Percentiles rank a stretch among this genome's conserved stretches.
Conservation (phyloP, 371 early-diverging fungal species). For the Nematocida minor region DNA sequence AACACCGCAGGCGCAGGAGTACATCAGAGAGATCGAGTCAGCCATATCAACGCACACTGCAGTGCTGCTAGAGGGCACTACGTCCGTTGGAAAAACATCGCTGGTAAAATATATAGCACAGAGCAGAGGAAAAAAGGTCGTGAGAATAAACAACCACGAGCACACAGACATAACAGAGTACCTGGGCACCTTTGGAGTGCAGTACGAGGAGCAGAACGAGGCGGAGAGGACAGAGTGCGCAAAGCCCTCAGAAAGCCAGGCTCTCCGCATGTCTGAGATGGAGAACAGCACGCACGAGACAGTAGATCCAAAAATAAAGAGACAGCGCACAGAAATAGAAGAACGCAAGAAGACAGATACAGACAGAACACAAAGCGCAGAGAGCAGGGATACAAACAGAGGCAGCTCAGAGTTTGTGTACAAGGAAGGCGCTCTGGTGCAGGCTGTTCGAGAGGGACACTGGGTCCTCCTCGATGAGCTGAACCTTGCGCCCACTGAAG, state of each 20-base stretch:
- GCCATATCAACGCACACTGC: conserved; percentile 73
- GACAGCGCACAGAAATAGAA: neutral
- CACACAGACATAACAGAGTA: conserved; percentile 98
- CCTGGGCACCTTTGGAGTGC: conserved; percentile 77
- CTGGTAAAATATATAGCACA: conserved; percentile 94
- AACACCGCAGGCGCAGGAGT: conserved; percentile 75
- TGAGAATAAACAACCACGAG: conserved; percentile 99
- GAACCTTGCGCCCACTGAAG: conserved; percentile 95
- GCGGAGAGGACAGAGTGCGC: neutral
- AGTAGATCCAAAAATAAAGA: conserved; percentile 58
- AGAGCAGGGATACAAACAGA: conserved; percentile 67
- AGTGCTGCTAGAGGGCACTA: conserved; percentile 97
- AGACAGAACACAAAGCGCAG: conserved; percentile 69
- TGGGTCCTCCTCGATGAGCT: conserved; percentile 99
- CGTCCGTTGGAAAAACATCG: conserved; percentile 96
- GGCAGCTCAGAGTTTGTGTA: conserved; percentile 83
- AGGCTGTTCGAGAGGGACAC: conserved; percentile 86
- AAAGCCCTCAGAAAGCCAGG: too few relatives aligned
- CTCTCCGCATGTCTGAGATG: too few relatives aligned
- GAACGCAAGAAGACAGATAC: too few relatives aligned
- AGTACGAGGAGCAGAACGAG: neutral
- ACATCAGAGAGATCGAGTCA: conserved; percentile 77
- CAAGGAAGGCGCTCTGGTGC: conserved; percentile 86
- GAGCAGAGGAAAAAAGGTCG: conserved; percentile 78
- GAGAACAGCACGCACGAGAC: neutral